Evolutionary conservation across 805 yeast genomes (phyloP), one percentile per base, ranked within the genome.

Genomic region (Pichia eremophila): DNA sequence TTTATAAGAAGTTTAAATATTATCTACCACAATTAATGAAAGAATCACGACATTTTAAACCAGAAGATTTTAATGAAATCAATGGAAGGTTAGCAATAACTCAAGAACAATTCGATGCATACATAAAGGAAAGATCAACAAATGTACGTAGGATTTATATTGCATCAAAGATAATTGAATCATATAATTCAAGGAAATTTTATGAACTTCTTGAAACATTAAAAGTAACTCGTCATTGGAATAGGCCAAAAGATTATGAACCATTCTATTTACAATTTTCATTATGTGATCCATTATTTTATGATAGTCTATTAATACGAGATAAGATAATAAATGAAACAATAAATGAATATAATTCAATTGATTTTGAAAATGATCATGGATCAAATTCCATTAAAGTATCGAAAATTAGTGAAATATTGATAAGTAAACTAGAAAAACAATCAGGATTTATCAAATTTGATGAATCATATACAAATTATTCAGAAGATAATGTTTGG

Each of bases 241-340:
- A 34, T 10, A 14, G 8, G 3, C 15, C 10, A 1, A 15, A 34
- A 15, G 36, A 34, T 34, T 34, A 50, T 10, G 64, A 60, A 25
- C 35, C 40, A 1, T 46, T 55, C 3, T 47, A 56, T 6, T 9
- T 53, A 19, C 18, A 48, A 11, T 19, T 60, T 17, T 48, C 55
- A 38, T 38, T 46, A 12, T 15, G 60, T 8, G 64, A 61, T 39
- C 56, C 63, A 4, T 44, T 54, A 36, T 60, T 50, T 42, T 53
- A 53, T 44, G 63, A 61, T 32, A 48, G 57, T n/a, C 18, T 48
- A 5, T 41, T 39, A 1, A 29, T 15, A 19, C 48, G 60, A 31
- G 19, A 46, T 25, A 25, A 46, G 17, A 45, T 57, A 9, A 32
- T 53, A 8, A 36, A 32, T 17, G 22, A 37, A 9, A 39, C 43